These are phyloP conservation scores for Apiotrichum gamsii DNA, from an alignment of 1,284 basidiomycete genomes.

Conservation along the genomic window DNA sequence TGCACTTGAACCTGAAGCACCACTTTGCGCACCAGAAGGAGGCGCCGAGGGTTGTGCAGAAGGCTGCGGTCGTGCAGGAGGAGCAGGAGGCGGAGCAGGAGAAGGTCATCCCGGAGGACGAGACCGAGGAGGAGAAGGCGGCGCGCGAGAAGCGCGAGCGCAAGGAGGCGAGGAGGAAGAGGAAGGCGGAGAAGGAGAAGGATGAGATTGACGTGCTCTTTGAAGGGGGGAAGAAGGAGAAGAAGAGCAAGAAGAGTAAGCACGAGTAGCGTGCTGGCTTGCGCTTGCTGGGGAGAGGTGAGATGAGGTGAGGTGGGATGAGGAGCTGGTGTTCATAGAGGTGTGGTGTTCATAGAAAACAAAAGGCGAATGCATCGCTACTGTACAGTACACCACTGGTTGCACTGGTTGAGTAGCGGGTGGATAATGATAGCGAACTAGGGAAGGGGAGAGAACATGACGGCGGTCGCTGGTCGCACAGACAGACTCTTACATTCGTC, in stretches of 20 bases:
- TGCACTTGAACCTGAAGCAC: slow-evolving; percentile 48
- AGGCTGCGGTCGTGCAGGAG: slow-evolving; percentile 4
- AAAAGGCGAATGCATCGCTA: no score
- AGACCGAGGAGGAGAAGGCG: neutral
- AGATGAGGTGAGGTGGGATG: no score
- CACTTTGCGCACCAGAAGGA: slow-evolving; percentile 45
- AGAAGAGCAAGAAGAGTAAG: slow-evolving; percentile 21
- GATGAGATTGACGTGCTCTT: slow-evolving; percentile 35
- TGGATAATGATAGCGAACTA: no score
- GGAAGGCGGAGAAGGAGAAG: slow-evolving; percentile 20
- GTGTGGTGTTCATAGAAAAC: no score
- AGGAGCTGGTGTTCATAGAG: no score
- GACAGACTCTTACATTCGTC: no score
- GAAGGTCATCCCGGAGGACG: neutral
- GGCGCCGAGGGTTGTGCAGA: slow-evolving; percentile 1
- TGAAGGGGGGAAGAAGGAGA: slow-evolving; percentile 22
- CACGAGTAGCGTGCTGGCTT: neutral
- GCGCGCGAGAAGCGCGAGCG: slow-evolving; percentile 4
- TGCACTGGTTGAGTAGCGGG: no score
- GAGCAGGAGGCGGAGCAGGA: slow-evolving; percentile 1
- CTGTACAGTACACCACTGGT: no score
- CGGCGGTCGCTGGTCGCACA: no score
- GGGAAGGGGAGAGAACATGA: no score
- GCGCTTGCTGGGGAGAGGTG: no score
- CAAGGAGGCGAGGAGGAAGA: slow-evolving; percentile 10